These are phyloP conservation scores for Sodiomyces alkalinus DNA, from an alignment of 2,329 filamentous ascomycete species.

Conservation along the genomic window DNA sequence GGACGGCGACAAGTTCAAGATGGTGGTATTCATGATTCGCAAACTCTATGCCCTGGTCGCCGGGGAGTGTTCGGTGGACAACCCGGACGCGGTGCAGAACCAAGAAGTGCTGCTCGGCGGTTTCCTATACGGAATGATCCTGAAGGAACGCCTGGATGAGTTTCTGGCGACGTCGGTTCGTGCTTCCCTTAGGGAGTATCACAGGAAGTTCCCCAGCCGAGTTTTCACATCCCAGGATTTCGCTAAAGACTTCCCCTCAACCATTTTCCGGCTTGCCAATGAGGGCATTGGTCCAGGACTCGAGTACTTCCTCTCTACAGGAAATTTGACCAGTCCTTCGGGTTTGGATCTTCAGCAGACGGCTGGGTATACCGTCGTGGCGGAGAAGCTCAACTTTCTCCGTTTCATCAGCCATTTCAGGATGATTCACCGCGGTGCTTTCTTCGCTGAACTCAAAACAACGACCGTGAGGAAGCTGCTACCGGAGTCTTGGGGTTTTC, in stretches of 20 bases:
- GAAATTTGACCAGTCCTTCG: slow-evolving; percentile 80
- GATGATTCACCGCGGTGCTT: slow-evolving; percentile 97
- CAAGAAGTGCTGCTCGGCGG: slow-evolving; percentile 90
- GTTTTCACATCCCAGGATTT: slow-evolving; percentile 70
- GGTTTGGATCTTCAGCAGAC: slow-evolving; percentile 90
- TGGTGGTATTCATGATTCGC: slow-evolving; percentile 89
- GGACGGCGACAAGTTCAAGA: slow-evolving; percentile 82
- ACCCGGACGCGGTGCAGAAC: slow-evolving; percentile 91
- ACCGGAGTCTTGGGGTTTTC: slow-evolving; percentile 94
- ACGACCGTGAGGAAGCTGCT: slow-evolving; percentile 91
- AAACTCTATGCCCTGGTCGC: slow-evolving; percentile 90
- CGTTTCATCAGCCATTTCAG: slow-evolving; percentile 98
- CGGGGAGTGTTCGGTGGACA: slow-evolving; percentile 84
- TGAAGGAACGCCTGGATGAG: slow-evolving; percentile 90
- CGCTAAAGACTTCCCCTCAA: slow-evolving; percentile 60
- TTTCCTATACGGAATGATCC: slow-evolving; percentile 84
- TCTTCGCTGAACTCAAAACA: slow-evolving; percentile 95
- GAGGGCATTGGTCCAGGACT: slow-evolving; percentile 77
- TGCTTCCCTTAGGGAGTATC: slow-evolving; percentile 38
- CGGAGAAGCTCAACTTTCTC: slow-evolving; percentile 97
- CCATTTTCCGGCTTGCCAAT: slow-evolving; percentile 67
- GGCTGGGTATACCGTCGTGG: slow-evolving; percentile 89
- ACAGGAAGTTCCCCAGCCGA: slow-evolving; percentile 40
- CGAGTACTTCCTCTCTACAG: slow-evolving; percentile 93
- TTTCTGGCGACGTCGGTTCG: slow-evolving; percentile 49